phyloP scores from a whole-genome alignment of 2,329 filamentous ascomycete genomes.

The Fusarium sublunatum region DNA sequence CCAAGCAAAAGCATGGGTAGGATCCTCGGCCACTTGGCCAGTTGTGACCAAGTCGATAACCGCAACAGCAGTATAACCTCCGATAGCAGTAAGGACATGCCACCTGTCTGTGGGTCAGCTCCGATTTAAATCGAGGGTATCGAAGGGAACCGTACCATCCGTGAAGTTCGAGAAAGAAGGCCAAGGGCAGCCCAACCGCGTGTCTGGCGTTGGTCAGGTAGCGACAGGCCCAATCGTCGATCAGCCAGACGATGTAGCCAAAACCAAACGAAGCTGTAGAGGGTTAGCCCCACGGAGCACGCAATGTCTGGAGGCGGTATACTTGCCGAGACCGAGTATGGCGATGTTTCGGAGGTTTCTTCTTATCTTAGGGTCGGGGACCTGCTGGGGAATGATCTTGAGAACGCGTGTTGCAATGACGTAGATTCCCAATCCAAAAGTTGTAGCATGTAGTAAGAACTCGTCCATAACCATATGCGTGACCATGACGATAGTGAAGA shows the following conservation, averaged over 20 bases:
- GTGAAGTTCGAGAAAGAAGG: conserved; percentile 55
- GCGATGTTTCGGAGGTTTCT: conserved; percentile 37
- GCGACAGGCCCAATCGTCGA: conserved; percentile 52
- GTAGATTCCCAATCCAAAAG: conserved; percentile 51
- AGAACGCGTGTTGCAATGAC: conserved; percentile 49
- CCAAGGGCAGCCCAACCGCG: conserved; percentile 50
- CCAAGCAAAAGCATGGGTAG: conserved; percentile 50
- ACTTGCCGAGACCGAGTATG: conserved; percentile 36
- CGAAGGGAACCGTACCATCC: conserved; percentile 51
- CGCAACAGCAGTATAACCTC: conserved; percentile 54
- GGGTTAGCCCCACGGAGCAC: not conserved
- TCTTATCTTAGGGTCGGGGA: conserved; percentile 43
- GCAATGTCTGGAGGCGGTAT: fast-evolving
- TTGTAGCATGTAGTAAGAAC: conserved; percentile 53
- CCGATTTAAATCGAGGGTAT: not conserved
- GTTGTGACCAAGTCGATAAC: conserved; percentile 53
- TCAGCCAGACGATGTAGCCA: conserved; percentile 55
- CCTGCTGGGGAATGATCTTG: conserved; percentile 49
- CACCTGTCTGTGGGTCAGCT: conserved; percentile 47
- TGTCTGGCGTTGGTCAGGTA: conserved; percentile 45
- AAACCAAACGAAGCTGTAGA: conserved; percentile 50
- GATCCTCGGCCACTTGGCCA: conserved; percentile 48
- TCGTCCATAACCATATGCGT: conserved; percentile 58
- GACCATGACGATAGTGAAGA: conserved; percentile 53
- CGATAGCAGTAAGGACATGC: conserved; percentile 56